Percentiles rank a stretch among this genome's conserved stretches.
Evolutionary conservation across 2,329 filamentous ascomycete genomes (phyloP).

Genomic region (Cyclaneusma minus): DNA sequence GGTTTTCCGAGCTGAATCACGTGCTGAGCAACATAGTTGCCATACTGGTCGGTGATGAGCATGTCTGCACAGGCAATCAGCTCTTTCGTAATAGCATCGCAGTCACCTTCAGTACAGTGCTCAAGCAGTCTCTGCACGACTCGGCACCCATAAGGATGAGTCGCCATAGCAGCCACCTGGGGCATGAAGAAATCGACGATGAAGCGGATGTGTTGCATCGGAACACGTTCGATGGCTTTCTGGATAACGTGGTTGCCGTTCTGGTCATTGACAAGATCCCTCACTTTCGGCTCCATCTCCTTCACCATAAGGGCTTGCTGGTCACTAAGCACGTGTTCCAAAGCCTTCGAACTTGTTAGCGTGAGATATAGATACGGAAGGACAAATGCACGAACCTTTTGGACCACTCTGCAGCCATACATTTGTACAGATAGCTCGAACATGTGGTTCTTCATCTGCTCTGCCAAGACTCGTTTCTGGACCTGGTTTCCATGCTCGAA

Average conservation of each 20-base stretch:
- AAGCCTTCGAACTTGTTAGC: slow-evolving; percentile 39
- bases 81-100: slow-evolving; percentile 58
- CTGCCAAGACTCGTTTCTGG: slow-evolving; percentile 77
- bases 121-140: slow-evolving; percentile 90
- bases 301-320: slow-evolving; percentile 74
- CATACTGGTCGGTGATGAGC: slow-evolving; percentile 76
- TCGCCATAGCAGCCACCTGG: slow-evolving; percentile 57
- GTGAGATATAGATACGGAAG: background rate
- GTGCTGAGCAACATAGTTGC: slow-evolving; percentile 94
- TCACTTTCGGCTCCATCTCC: slow-evolving; percentile 63
- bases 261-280: slow-evolving; percentile 68
- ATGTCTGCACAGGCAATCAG: slow-evolving; percentile 55
- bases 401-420: slow-evolving; percentile 90
- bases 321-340: slow-evolving; percentile 82
- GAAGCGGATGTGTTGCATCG: slow-evolving; percentile 65
- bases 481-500: slow-evolving; percentile 91
- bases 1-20: slow-evolving; percentile 65
- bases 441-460: slow-evolving; percentile 77
- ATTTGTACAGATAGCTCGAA: slow-evolving; percentile 68
- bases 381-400: slow-evolving; percentile 48
- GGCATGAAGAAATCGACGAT: slow-evolving; percentile 69
- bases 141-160: slow-evolving; percentile 76
- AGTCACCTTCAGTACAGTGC: slow-evolving; percentile 57
- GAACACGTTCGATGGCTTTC: slow-evolving; percentile 74
- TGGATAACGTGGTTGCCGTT: slow-evolving; percentile 97